Evolutionary conservation across 192 early-diverging fungal genomes (phyloP).

Genomic region (Coemansia guatemalensis): DNA sequence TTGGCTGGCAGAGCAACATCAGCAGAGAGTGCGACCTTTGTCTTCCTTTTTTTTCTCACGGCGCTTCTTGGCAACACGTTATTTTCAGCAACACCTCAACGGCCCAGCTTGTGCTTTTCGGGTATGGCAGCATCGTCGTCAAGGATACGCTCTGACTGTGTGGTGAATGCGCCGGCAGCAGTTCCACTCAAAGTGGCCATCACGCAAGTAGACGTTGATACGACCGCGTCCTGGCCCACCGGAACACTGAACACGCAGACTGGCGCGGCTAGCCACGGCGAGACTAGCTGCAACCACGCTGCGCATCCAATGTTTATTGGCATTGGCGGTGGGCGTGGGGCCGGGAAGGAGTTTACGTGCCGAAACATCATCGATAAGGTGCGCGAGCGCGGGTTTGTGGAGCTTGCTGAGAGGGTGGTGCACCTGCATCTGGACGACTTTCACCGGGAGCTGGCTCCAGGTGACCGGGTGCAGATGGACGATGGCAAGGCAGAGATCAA

Average conservation of each 20-base stretch:
- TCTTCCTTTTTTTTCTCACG: too few species aligned
- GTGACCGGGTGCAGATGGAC: conserved; percentile 55
- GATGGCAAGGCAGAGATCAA: conserved; percentile 55
- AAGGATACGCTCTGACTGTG: conserved; percentile 42
- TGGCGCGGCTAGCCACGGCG: not conserved
- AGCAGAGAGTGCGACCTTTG: too few species aligned
- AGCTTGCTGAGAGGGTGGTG: conserved; percentile 56
- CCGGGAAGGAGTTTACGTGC: conserved; percentile 50
- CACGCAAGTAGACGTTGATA: not conserved
- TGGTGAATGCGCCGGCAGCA: conserved; percentile 34
- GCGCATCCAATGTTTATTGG: conserved; percentile 51
- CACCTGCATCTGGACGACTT: conserved; percentile 68
- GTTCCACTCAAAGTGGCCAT: conserved; percentile 29
- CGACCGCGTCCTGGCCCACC: not conserved
- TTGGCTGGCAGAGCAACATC: too few species aligned
- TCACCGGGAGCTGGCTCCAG: conserved; percentile 57
- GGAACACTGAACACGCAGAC: not conserved
- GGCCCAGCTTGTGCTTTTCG: too few species aligned
- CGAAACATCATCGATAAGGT: conserved; percentile 45
- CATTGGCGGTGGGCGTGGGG: conserved; percentile 54
- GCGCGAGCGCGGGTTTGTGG: conserved; percentile 45
- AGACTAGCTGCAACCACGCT: not conserved
- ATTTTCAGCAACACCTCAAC: too few species aligned
- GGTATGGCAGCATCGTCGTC: conserved; percentile 12
- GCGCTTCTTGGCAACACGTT: too few species aligned